Evolutionary conservation across 2,329 filamentous ascomycete genomes (phyloP), one percentile per base, ranked within the genome.

Genomic region (Dactylellina sp.): DNA sequence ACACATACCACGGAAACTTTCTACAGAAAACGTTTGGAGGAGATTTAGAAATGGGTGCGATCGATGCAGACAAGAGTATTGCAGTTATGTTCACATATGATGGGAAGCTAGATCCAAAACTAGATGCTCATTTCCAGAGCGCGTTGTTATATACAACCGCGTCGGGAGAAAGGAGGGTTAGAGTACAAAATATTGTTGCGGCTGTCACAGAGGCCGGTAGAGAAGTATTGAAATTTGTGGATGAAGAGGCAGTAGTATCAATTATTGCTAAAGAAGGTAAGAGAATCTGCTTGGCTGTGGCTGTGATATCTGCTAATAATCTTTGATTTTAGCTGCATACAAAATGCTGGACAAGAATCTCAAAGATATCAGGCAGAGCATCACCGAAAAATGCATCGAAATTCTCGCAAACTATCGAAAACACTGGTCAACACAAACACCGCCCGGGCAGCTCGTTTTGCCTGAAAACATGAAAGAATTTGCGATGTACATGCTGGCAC

Each of bases 111-210:
- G 95, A 99, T 81, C 85, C 92, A 2, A 97, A 97, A 82, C 86
- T 98, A 20, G 95, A 99, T 81, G 94, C 94, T 6, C 95, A 99
- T 82, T 99, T 99, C 86, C 95, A 99, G 81, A 92, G 91, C 20
- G 95, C 95, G 1, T 84, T 99, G 1, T 86, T 99, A 1, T 99
- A 99, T 82, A 99, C 95, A 0, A 96, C 94, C 2, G 91, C 93
- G 2, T 89, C 87, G 56, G 95, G 95, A 2, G 89, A 99, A 82
- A 89, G 95, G 53, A 87, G 95, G 61, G 95, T 99, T 53, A 86
- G 95, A 71, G 99, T 95, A 82, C 92, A 89, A 80, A 99, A 99
- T 80, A 86, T 96, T 24, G 94, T 99, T 65, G 94, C 95, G 1
- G 94, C 91, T 68, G 92, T 98, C 40, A 96, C 90, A 76, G 92